Evolutionary conservation across 345 rosid genomes (phyloP).

Genomic region (Erucastrum elatum): DNA sequence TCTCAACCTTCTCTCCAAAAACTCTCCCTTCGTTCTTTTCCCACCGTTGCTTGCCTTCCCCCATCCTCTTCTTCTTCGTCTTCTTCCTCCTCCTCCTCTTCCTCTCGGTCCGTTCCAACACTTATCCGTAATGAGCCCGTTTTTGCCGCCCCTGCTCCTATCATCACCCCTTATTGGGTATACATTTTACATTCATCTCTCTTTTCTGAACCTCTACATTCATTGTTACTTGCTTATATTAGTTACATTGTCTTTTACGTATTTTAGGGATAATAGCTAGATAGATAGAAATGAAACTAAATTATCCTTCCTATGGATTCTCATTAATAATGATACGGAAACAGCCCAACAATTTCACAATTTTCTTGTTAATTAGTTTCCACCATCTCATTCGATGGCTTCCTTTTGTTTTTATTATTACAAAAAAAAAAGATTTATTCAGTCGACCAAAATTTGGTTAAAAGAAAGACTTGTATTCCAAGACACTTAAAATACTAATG

Average conservation of each 20-base stretch:
- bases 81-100: conserved; percentile 22
- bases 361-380: background rate
- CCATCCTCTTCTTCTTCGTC: conserved; percentile 22
- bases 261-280: background rate
- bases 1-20: conserved; percentile 45
- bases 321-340: background rate
- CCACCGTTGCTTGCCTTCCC: conserved; percentile 45
- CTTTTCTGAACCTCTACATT: conserved; percentile 22
- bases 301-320: background rate
- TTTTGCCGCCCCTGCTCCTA: conserved; percentile 69
- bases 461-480: background rate
- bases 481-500: background rate
- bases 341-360: background rate
- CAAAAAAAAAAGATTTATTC: background rate
- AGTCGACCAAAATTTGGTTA: background rate
- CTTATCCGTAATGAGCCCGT: conserved; percentile 79
- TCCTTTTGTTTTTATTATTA: background rate
- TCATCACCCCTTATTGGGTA: conserved; percentile 59
- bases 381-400: background rate
- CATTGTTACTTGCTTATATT: background rate
- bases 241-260: background rate
- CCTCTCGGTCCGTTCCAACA: conserved; percentile 50
- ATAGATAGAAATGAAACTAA: background rate
- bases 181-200: conserved; percentile 7
- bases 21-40: conserved; percentile 45